phyloP scores from a whole-genome alignment of 2,329 filamentous ascomycete species.

The Aspergillus transmontanensis region DNA sequence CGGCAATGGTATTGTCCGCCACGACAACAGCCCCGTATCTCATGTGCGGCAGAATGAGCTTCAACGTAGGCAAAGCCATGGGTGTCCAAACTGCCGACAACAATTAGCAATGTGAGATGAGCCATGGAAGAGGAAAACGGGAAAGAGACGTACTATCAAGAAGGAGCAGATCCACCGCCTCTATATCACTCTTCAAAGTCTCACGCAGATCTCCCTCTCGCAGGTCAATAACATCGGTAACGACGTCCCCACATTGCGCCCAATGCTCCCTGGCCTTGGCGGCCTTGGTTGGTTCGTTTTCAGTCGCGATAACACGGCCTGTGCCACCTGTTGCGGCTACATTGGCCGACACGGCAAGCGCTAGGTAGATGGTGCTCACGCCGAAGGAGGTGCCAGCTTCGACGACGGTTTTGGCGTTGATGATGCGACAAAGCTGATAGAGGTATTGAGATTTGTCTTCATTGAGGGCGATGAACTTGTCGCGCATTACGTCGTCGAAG shows the following conservation, averaged over 20 bases:
- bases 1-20: constrained; percentile 40
- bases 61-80: constrained; percentile 42
- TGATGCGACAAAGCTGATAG: constrained; percentile 56
- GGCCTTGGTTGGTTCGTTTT: constrained; percentile 60
- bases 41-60: constrained; percentile 37
- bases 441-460: constrained; percentile 60
- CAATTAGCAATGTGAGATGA: not conserved
- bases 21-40: constrained; percentile 41
- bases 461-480: constrained; percentile 64
- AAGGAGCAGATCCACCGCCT: constrained; percentile 58
- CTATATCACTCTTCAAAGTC: constrained; percentile 55
- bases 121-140: no score
- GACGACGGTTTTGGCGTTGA: constrained; percentile 55
- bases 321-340: constrained; percentile 28
- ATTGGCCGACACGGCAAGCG: constrained; percentile 59
- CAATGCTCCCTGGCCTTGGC: constrained; percentile 56
- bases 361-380: constrained; percentile 64
- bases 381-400: constrained; percentile 66
- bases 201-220: constrained; percentile 60
- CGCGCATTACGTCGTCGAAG: constrained; percentile 49
- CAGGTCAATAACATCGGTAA: constrained; percentile 57
- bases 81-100: constrained; percentile 41
- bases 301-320: constrained; percentile 60
- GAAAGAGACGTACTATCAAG: constrained; percentile 60
- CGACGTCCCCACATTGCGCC: constrained; percentile 52